Evolutionary conservation across 495 filamentous ascomycete species (phyloP).

Genomic region (Amphirosellinia nigrospora): DNA sequence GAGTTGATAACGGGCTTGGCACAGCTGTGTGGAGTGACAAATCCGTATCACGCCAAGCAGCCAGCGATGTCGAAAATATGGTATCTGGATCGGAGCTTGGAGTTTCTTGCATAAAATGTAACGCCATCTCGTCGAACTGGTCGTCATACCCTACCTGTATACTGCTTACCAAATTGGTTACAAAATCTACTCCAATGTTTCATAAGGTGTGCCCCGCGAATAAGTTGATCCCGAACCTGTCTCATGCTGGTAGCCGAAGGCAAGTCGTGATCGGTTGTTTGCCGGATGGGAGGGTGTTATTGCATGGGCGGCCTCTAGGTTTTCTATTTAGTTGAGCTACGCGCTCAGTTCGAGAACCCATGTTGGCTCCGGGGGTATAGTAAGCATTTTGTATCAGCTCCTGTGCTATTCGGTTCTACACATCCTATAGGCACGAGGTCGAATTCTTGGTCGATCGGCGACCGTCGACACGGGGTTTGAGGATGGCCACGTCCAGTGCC

Average conservation of each 20-base stretch:
- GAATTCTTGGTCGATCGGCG: constrained; percentile 1
- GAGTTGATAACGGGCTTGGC: constrained; percentile 20
- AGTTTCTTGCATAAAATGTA: background rate
- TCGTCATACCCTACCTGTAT: background rate
- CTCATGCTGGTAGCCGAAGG: background rate
- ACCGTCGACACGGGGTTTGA: background rate
- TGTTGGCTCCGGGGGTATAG: background rate
- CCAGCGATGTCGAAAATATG: background rate
- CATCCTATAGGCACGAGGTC: background rate
- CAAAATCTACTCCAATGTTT: background rate
- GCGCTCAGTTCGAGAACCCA: background rate
- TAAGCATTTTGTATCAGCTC: constrained; percentile 15
- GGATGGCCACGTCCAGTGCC: background rate
- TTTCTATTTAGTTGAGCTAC: background rate
- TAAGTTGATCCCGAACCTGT: background rate
- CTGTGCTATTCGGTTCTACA: background rate
- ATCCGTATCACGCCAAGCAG: constrained; percentile 16
- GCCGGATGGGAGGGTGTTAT: constrained; percentile 13
- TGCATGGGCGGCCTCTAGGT: background rate
- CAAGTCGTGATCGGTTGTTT: background rate
- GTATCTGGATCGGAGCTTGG: background rate
- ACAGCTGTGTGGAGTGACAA: constrained; percentile 11
- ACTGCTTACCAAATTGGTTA: background rate
- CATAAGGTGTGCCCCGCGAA: background rate
- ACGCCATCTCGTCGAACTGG: background rate